These are phyloP conservation scores for Fusarium sp. DNA, from an alignment of 2,329 filamentous ascomycete genomes.

Conservation along the genomic window DNA sequence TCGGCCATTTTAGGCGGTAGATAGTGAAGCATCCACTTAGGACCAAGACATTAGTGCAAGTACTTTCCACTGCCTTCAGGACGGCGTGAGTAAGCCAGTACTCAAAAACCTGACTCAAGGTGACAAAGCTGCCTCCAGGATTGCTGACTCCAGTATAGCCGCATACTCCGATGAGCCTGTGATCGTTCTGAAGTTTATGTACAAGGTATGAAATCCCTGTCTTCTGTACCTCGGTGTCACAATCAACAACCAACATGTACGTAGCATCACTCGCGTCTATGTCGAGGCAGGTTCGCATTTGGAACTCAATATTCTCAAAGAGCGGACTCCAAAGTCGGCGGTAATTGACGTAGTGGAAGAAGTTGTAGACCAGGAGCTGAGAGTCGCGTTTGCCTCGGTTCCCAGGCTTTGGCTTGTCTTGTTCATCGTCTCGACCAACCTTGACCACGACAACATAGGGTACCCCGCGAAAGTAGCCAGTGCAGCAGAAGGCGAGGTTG, in stretches of 20 bases:
- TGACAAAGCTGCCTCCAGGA: not conserved
- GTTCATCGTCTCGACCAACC: not conserved
- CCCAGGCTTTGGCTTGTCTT: not conserved
- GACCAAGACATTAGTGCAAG: not conserved
- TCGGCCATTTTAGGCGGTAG: not conserved
- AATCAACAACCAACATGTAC: not conserved
- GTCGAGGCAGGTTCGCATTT: not conserved
- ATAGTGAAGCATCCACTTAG: conserved; percentile 1
- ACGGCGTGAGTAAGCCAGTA: conserved; percentile 2
- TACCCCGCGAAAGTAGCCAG: not conserved
- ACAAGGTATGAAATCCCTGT: not conserved
- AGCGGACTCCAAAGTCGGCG: not conserved
- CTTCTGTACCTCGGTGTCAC: not conserved
- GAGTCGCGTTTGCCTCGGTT: not conserved
- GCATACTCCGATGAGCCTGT: not conserved
- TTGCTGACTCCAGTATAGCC: not conserved
- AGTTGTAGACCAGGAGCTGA: not conserved
- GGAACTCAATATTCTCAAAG: not conserved
- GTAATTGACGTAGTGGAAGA: conserved; percentile 1
- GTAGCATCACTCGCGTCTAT: not conserved
- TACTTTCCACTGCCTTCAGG: not conserved
- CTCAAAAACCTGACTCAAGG: not conserved
- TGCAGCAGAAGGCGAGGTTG: not conserved
- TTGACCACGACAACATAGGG: not conserved
- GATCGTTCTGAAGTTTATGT: not conserved